phyloP scores from a whole-genome alignment of 2,329 filamentous ascomycete species.

The Ilyonectria robusta region DNA sequence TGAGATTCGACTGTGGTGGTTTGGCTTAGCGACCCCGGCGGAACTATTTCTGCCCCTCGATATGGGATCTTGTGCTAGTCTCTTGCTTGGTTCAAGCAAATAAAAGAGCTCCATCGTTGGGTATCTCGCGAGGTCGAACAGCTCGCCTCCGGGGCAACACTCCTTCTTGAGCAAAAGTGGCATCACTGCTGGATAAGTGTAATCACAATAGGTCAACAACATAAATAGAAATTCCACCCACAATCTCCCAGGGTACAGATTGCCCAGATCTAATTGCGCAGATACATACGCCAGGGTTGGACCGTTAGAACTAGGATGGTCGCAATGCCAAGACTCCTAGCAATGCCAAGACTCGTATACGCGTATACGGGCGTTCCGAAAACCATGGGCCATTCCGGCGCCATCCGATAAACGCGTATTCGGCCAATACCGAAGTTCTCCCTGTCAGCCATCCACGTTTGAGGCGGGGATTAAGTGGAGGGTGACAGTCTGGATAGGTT shows the following conservation, averaged over 20 bases:
- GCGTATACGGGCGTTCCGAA: not conserved
- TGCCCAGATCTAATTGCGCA: not conserved
- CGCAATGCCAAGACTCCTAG: not conserved
- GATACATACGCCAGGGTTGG: not conserved
- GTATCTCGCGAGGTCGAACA: not conserved
- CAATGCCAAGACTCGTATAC: not conserved
- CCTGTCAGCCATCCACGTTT: not conserved
- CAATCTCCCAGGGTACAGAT: not conserved
- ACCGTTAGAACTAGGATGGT: not conserved
- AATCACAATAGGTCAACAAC: not conserved
- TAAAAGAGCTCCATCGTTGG: not conserved
- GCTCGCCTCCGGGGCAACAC: not conserved
- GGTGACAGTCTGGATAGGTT: not conserved
- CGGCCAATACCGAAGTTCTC: not conserved
- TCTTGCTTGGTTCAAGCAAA: not conserved
- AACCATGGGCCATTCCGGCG: not conserved
- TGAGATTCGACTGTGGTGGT: not conserved
- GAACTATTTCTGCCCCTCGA: not conserved
- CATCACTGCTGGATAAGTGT: not conserved
- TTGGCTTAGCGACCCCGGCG: not conserved
- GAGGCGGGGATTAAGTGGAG: not conserved
- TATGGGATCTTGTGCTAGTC: not conserved
- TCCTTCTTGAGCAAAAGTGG: not conserved
- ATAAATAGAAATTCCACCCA: too few relatives aligned
- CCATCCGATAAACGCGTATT: slow-evolving; percentile 8